These are phyloP conservation scores for Cenchrus fungigraminus DNA, from an alignment of 176 grass and related monocot species.

Conservation along the genomic window DNA sequence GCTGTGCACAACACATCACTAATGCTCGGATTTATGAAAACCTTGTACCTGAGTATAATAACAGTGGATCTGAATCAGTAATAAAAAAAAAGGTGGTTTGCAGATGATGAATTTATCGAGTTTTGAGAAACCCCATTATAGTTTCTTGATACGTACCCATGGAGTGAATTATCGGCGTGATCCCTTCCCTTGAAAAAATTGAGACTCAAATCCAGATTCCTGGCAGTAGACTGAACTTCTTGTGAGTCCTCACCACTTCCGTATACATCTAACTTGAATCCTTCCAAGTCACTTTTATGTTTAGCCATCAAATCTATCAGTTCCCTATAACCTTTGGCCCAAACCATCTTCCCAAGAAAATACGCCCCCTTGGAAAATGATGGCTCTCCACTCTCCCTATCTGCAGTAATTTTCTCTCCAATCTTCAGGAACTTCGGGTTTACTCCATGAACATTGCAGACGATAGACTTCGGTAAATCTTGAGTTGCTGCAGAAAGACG, in stretches of 20 bases:
- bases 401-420: constrained; percentile 57
- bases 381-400: constrained; percentile 50
- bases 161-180: constrained; percentile 79
- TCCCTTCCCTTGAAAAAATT: constrained; percentile 78
- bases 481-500: constrained; percentile 78
- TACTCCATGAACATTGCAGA: constrained; percentile 85
- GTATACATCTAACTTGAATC: constrained; percentile 75
- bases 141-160: constrained; percentile 55
- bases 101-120: not conserved
- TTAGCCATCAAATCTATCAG: constrained; percentile 76
- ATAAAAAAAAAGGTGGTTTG: not conserved
- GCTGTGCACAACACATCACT: constrained; percentile 89
- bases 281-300: constrained; percentile 62
- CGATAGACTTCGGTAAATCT: constrained; percentile 71
- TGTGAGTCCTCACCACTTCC: constrained; percentile 76
- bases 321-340: constrained; percentile 82
- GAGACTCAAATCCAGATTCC: constrained; percentile 69
- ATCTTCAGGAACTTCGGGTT: constrained; percentile 77
- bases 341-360: constrained; percentile 92
- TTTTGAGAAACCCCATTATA: not conserved
- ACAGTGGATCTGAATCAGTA: not conserved
- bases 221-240: constrained; percentile 65
- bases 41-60: constrained; percentile 64
- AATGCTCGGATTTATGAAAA: constrained; percentile 83
- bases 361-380: constrained; percentile 80